A percentile compares a stretch with the other conserved stretches of the same genome.
Conservation (phyloP, 1,139 yeast species). For the Pneumocystis canis region DNA sequence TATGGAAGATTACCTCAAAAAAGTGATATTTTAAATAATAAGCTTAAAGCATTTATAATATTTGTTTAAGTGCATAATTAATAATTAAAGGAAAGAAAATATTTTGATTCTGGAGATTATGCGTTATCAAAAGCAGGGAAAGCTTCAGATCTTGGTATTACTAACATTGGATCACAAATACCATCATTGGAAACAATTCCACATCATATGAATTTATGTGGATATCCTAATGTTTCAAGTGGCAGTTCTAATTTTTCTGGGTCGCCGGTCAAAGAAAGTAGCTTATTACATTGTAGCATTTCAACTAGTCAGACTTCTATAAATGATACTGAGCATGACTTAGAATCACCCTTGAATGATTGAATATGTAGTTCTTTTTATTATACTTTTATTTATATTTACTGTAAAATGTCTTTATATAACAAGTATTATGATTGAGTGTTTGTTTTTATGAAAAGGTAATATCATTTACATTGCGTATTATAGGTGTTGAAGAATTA, state of each 20-base stretch:
- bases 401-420: background rate
- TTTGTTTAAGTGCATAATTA: background rate
- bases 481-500: no score
- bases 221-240: slow-evolving; percentile 6
- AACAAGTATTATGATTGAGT: background rate
- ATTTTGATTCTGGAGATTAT: slow-evolving; percentile 94
- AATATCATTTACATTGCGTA: no score
- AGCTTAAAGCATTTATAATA: slow-evolving; percentile 25
- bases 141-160: slow-evolving; percentile 22
- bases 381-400: background rate
- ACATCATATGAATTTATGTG: slow-evolving; percentile 15
- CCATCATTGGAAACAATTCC: slow-evolving; percentile 32
- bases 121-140: slow-evolving; percentile 69
- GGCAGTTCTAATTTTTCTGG: slow-evolving; percentile 8
- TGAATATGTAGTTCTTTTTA: background rate
- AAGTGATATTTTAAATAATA: slow-evolving; percentile 65
- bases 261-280: slow-evolving; percentile 18
- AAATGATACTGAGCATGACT: slow-evolving; percentile 5
- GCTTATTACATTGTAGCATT: slow-evolving; percentile 14
- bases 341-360: background rate
- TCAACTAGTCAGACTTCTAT: slow-evolving; percentile 7
- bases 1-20: slow-evolving; percentile 84
- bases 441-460: no score
- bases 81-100: slow-evolving; percentile 64
- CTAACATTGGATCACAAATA: slow-evolving; percentile 29